A percentile compares a stretch with the other conserved stretches of the same genome.
Evolutionary conservation across 2,329 filamentous ascomycete species (phyloP).

Genomic region (Microcyclospora pomicola): DNA sequence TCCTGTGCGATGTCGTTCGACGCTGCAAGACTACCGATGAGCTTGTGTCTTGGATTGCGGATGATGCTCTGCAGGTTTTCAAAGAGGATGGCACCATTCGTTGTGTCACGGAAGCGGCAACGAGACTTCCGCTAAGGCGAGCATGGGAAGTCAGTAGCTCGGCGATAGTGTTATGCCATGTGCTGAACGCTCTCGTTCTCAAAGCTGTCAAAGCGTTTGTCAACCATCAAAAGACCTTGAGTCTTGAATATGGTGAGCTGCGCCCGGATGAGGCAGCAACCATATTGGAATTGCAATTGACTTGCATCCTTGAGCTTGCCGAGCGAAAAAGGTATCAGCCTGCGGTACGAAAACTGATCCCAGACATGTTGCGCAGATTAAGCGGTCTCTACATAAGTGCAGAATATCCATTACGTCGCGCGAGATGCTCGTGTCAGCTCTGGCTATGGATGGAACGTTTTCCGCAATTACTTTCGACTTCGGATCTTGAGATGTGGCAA

Average conservation of each 20-base stretch:
- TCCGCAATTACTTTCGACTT: too few species aligned
- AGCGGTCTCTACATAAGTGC: conserved; percentile 8
- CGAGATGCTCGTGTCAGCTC: conserved; percentile 3
- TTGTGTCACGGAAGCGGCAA: conserved; percentile 38
- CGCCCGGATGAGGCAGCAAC: conserved; percentile 20
- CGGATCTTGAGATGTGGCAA: conserved; percentile 6
- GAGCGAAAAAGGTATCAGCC: conserved; percentile 10
- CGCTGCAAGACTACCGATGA: conserved; percentile 9
- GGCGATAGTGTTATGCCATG: conserved; percentile 10
- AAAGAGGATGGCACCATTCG: conserved; percentile 44
- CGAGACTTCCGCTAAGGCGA: conserved; percentile 29
- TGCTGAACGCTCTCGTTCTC: conserved; percentile 11
- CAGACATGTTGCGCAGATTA: conserved; percentile 10
- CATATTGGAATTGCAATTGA: conserved; percentile 31
- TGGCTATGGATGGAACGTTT: too few species aligned
- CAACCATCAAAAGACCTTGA: conserved; percentile 9
- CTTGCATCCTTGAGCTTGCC: conserved; percentile 10
- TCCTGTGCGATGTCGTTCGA: conserved; percentile 11
- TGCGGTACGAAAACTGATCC: conserved; percentile 7
- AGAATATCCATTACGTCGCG: conserved; percentile 18
- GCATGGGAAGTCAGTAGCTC: conserved; percentile 11
- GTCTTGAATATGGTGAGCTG: conserved; percentile 23
- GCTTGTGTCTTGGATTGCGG: conserved; percentile 26
- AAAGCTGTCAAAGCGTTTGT: conserved; percentile 4
- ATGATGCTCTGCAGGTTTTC: conserved; percentile 47